These are phyloP conservation scores for Ophiostoma populinum DNA, from an alignment of 2,329 filamentous ascomycete genomes.

Conservation along the genomic window DNA sequence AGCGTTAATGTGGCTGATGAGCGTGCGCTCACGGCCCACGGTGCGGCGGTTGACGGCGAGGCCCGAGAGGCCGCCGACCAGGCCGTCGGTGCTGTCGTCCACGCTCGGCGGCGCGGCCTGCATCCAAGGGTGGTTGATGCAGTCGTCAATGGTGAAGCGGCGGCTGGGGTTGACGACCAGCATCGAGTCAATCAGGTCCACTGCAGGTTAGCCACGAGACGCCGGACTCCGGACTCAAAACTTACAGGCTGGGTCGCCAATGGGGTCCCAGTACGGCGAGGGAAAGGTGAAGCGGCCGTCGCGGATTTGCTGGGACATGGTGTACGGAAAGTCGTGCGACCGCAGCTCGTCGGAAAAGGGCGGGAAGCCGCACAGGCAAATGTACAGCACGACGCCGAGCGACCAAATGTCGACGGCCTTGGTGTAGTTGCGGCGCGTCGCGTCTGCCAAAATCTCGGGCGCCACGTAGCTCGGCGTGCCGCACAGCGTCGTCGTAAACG, in stretches of 20 bases:
- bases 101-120: constrained; percentile 42
- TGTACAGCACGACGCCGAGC: constrained; percentile 92
- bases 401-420: constrained; percentile 95
- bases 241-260: constrained; percentile 63
- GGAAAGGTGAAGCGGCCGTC: constrained; percentile 83
- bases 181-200: constrained; percentile 92
- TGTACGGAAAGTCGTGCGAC: constrained; percentile 66
- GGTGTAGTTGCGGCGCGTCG: constrained; percentile 71
- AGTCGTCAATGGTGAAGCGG: constrained; percentile 78
- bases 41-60: constrained; percentile 77
- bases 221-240: no score
- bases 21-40: constrained; percentile 62
- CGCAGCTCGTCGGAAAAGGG: constrained; percentile 92
- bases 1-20: constrained; percentile 68
- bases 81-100: constrained; percentile 77
- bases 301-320: constrained; percentile 76
- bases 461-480: constrained; percentile 97
- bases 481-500: constrained; percentile 89
- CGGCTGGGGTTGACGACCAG: constrained; percentile 71
- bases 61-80: constrained; percentile 69
- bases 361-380: constrained; percentile 90
- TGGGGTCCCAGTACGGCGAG: constrained; percentile 85
- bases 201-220: constrained; percentile 16
- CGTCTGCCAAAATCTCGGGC: constrained; percentile 79
- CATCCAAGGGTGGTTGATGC: constrained; percentile 81